Base-by-base conservation (phyloP, 768 basidiomycete genomes). In the Suillus ampliporus region DNA sequence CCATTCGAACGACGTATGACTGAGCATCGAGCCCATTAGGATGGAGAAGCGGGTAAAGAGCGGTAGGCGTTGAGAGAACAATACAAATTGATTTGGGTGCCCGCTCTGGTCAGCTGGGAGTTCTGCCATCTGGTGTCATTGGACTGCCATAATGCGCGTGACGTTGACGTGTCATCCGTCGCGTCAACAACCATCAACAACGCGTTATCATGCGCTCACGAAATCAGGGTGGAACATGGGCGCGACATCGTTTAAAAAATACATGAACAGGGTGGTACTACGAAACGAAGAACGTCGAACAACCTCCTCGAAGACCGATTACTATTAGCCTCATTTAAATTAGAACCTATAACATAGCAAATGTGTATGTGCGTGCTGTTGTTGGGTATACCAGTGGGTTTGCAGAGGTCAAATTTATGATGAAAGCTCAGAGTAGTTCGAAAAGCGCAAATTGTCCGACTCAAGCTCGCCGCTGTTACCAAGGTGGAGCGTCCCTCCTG, bases 401-500 rank as follows among this genome's bases (percentile, higher is more conserved):
- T 28, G n/a, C 31, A 31, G n/a, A n/a, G 8, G 19, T 43, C 37
- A 57, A 19, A 15, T 21, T 8, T 23, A 51, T 53, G 26, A 44
- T 31, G 58, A 66, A 17, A 50, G 19, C 35, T 74, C 74, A 5
- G 74, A 76, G 38, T 54, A 46, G 14, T 35, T 67, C 4, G 82
- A 83, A 57, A 81, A 76, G 9, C 79, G 74, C 31, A 82, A 53
- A 31, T 61, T 75, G 62, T 84, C 83, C 59, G 83, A 82, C 68
- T 83, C 69, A 58, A 85, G 74, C 21, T 76, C 79, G 9, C 79
- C 78, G 38, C 70, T 67, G 5, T 78, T 83, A 11, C 67, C 61
- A 7, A 92, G 70, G 67, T 86, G 89, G 60, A 92, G 70, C 58
- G 91, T 93, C 48, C 91, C 91, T 1, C 91, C 91, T 1, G 91